Percentiles rank a stretch among this genome's conserved stretches.
Evolutionary conservation across 768 basidiomycete species (phyloP).

Genomic region (Lactarius sanguifluus): DNA sequence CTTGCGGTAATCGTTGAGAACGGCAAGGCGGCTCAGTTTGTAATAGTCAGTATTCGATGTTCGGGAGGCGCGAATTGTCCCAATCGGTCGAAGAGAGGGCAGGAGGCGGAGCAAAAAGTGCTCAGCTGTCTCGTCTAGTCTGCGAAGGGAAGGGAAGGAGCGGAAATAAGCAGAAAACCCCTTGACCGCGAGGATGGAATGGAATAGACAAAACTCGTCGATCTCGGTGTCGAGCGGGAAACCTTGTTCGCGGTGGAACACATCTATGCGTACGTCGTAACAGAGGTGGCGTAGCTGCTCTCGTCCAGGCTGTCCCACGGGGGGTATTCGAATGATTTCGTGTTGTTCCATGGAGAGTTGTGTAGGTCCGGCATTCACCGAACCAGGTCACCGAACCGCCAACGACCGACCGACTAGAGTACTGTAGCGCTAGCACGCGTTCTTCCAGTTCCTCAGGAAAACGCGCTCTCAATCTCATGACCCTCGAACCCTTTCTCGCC

Average conservation of each 20-base stretch:
- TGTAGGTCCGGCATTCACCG: neutral
- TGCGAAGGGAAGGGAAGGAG: slow-evolving; percentile 35
- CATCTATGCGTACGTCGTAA: slow-evolving; percentile 56
- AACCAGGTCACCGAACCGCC: neutral
- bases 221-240: slow-evolving; percentile 75
- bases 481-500: slow-evolving; percentile 25
- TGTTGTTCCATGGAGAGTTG: slow-evolving; percentile 39
- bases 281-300: slow-evolving; percentile 62
- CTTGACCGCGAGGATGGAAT: neutral
- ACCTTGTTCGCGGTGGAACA: slow-evolving; percentile 65
- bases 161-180: slow-evolving; percentile 18
- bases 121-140: slow-evolving; percentile 59
- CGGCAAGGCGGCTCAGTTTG: slow-evolving; percentile 71
- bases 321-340: slow-evolving; percentile 55
- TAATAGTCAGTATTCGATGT: slow-evolving; percentile 43
- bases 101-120: slow-evolving; percentile 72
- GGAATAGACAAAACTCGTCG: slow-evolving; percentile 56
- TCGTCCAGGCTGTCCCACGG: slow-evolving; percentile 39
- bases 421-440: neutral
- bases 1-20: slow-evolving; percentile 64
- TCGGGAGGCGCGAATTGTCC: slow-evolving; percentile 58
- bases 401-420: neutral
- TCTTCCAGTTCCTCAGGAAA: neutral
- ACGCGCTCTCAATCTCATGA: slow-evolving; percentile 2
- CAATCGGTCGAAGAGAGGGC: slow-evolving; percentile 61